Evolutionary conservation across 2,329 filamentous ascomycete species (phyloP), one percentile per base, ranked within the genome.

Genomic region (Diaporthe sp.): DNA sequence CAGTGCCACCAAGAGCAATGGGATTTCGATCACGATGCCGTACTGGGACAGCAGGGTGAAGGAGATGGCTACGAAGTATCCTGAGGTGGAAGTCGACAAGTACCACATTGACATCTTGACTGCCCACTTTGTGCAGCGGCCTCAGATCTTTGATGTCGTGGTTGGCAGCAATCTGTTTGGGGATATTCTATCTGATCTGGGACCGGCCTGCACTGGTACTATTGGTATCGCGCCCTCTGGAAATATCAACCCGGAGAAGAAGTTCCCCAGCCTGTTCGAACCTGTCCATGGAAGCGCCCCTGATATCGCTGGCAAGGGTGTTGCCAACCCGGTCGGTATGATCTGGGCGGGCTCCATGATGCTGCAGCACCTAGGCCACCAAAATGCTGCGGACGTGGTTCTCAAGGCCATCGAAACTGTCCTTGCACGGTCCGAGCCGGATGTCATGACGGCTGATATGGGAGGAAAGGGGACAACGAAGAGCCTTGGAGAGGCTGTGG

Each of bases 291-390:
- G 91, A 13, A 91, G 88, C 39, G 91, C 91, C 0, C 91, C 90
- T 4, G 92, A 93, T 77, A 93, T 93, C 73, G 90, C 89, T 1
- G 91, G 92, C 4, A 89, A 90, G 79, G 91, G 90, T 0, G 85
- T 91, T 39, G 90, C 91, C 1, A 93, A 93, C 79, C 91, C 91
- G 0, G 87, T 93, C 0, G 92, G 89, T 9, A 92, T 91, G 9
- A 92, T 93, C 81, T 94, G 92, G 92, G 92, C 91, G 0, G 92
- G 90, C 0, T 91, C 92, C 7, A 92, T 93, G 85, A 91, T 94
- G 90, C 86, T 93, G 17, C 84, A 87, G 55, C 92, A 92, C 88
- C 81, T 93, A n/a, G 91, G 91, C 0, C 84, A 91, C 75, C 86
- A 88, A 47, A 85, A 87, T 4, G 91, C 90, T 0, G 90, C 91